A percentile compares a stretch with the other conserved stretches of the same genome.
These are phyloP conservation scores for Aureobasidium sp. DNA, from an alignment of 2,329 filamentous ascomycete genomes.

Conservation along the genomic window DNA sequence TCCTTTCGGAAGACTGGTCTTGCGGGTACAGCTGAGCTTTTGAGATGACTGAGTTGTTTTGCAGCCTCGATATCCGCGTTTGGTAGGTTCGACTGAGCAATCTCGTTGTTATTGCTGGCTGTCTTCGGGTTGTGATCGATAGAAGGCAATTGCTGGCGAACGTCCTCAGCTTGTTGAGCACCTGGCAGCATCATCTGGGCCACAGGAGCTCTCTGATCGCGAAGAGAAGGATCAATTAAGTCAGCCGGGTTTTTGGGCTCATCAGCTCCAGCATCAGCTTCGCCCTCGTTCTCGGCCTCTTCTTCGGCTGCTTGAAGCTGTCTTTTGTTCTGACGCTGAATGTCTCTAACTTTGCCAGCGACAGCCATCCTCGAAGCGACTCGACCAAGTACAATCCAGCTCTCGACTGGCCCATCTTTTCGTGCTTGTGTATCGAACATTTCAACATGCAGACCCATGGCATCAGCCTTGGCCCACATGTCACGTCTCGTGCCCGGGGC, in stretches of 20 bases:
- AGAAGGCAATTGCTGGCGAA: neutral
- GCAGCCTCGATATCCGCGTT: conserved; percentile 2
- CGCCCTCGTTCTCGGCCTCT: neutral
- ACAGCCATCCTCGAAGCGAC: neutral
- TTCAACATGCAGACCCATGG: conserved; percentile 3
- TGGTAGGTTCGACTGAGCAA: neutral
- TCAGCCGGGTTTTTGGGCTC: neutral
- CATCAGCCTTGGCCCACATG: neutral
- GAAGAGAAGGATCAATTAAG: neutral
- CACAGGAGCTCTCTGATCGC: conserved; percentile 1
- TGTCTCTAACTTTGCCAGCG: neutral
- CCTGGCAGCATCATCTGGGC: conserved; percentile 1
- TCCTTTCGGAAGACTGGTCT: neutral
- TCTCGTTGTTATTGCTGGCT: neutral
- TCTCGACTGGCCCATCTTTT: neutral
- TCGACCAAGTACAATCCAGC: conserved; percentile 4
- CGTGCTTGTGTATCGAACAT: neutral
- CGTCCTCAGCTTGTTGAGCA: neutral
- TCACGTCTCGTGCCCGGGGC: neutral
- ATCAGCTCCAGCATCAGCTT: neutral
- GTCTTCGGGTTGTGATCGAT: neutral
- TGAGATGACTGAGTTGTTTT: conserved; percentile 6
- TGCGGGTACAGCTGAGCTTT: neutral
- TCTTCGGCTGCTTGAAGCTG: neutral
- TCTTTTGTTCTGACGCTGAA: neutral